Evolutionary conservation across 225 moss, liverwort and hornwort species (phyloP).

Genomic region (Rhytidiadelphus loreus): DNA sequence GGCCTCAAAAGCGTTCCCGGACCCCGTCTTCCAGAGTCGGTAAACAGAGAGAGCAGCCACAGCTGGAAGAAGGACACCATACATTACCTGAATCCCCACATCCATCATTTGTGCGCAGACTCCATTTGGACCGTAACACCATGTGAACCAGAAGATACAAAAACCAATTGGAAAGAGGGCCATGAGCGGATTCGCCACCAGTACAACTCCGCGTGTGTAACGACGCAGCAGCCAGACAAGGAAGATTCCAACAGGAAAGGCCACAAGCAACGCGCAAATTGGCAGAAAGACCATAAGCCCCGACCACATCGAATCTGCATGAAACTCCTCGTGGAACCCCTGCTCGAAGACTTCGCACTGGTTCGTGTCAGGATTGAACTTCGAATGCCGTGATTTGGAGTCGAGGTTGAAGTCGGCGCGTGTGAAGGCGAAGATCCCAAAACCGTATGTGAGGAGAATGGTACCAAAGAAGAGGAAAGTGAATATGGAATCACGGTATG

Average conservation of each 20-base stretch:
- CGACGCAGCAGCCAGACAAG: not conserved
- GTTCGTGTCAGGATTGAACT: not conserved
- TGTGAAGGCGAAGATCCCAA: not conserved
- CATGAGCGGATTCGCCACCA: not conserved
- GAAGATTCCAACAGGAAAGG: not conserved
- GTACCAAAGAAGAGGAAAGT: not conserved
- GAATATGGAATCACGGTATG: not conserved
- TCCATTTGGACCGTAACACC: not conserved
- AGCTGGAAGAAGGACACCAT: not conserved
- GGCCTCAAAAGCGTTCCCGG: not conserved
- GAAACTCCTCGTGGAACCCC: not conserved
- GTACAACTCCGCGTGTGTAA: not conserved
- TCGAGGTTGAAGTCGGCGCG: not conserved
- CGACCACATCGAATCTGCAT: too few relatives aligned
- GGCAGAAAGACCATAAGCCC: not conserved
- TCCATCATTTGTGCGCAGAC: not conserved
- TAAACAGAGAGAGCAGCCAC: not conserved
- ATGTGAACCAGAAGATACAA: not conserved
- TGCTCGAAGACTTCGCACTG: not conserved
- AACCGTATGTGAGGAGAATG: not conserved
- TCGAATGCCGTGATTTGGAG: not conserved
- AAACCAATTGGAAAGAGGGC: not conserved
- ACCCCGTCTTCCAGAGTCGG: not conserved
- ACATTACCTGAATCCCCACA: fast-evolving
- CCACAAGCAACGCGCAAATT: not conserved